Conservation (phyloP, 345 rosid species). For the Camelina laxa region DNA sequence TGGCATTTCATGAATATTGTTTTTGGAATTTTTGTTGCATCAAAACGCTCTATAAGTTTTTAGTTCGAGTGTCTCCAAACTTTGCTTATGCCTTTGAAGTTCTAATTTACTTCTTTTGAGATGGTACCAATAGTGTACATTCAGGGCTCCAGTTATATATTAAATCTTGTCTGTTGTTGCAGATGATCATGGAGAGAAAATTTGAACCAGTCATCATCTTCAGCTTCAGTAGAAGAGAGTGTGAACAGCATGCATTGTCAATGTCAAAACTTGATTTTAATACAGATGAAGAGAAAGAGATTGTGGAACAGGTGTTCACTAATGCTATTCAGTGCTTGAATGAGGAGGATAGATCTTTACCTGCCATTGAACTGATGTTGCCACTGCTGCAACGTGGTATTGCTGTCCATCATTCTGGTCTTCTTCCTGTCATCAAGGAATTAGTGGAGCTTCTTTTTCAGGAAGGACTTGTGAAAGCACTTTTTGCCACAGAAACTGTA, state of each 20-base stretch:
- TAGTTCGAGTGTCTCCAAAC: conserved; percentile 7
- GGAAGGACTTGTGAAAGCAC: conserved; percentile 98
- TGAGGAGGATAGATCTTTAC: conserved; percentile 93
- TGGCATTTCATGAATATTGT: neutral
- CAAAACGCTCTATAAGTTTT: neutral
- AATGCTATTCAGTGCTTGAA: conserved; percentile 88
- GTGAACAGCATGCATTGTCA: conserved; percentile 97
- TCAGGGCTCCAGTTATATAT: neutral
- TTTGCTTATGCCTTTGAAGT: neutral
- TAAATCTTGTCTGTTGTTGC: conserved; percentile 38
- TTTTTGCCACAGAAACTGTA: conserved; percentile 97
- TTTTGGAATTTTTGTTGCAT: conserved; percentile 14
- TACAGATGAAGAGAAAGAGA: conserved; percentile 79
- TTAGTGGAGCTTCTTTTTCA: conserved; percentile 98
- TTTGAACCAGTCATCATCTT: conserved; percentile 97
- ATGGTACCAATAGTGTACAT: neutral
- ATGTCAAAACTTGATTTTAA: conserved; percentile 98
- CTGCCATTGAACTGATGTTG: conserved; percentile 96
- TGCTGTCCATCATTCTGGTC: conserved; percentile 99
- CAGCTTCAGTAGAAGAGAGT: conserved; percentile 99
- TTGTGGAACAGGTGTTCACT: conserved; percentile 76
- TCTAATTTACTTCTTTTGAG: neutral
- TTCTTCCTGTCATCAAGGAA: conserved; percentile 98
- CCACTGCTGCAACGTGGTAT: conserved; percentile 97
- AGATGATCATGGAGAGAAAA: conserved; percentile 97